Conservation (phyloP, 2,329 filamentous ascomycete genomes). For the Aspergillus niger region DNA sequence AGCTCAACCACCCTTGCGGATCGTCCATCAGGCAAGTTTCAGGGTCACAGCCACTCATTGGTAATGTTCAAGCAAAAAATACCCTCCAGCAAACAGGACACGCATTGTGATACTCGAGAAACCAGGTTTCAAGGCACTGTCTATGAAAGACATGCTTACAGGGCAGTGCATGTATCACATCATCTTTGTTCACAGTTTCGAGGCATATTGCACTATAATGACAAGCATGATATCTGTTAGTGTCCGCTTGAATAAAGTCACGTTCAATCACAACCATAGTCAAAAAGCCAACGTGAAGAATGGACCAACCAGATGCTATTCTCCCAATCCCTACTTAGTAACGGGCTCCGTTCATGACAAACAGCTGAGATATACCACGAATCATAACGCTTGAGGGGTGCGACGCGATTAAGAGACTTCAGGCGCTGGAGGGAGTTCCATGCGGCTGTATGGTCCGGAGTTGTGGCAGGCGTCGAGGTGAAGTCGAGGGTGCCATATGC, state of each 20-base stretch:
- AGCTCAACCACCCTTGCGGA: too few relatives aligned
- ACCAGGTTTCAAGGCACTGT: background rate
- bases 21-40: too few relatives aligned
- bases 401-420: background rate
- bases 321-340: background rate
- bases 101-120: background rate
- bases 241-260: background rate
- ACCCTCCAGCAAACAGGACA: conserved; percentile 2
- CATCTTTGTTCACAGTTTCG: background rate
- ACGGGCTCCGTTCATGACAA: background rate
- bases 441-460: background rate
- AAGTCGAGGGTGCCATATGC: background rate
- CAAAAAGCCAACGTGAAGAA: background rate
- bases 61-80: background rate
- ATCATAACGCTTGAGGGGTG: background rate
- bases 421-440: background rate
- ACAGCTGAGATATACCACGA: background rate
- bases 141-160: background rate
- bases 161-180: background rate
- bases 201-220: background rate
- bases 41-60: too few relatives aligned
- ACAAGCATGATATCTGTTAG: background rate
- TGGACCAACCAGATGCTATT: background rate
- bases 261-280: background rate
- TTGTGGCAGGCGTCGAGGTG: background rate